Evolutionary conservation across 306 rosid species (phyloP), one percentile per base, ranked within the genome.

Genomic region (Gastrolobium villosum): DNA sequence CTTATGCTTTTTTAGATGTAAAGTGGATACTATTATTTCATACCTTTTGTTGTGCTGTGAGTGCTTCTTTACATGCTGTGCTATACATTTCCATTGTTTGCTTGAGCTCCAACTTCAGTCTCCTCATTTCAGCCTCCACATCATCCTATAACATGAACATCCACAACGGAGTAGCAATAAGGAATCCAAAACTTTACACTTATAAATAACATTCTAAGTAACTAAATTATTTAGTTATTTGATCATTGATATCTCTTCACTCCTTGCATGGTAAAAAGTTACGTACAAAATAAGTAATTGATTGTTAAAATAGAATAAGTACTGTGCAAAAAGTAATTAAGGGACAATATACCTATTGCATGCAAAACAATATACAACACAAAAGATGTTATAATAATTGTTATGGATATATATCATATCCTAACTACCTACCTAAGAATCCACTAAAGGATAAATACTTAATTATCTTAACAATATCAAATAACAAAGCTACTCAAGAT

Each of bases 31-130:
- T 10, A 45, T 46, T 60, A 43, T 55, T 57, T 28, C 44, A 7
- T 81, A 93, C 99, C 94, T 84, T 93, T 66, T 91, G 92, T 44
- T 93, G 88, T 13, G 99, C 99, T 6, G 91, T 70, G 39, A 93
- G 94, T 70, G 99, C 99, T 89, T 95, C 99, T 84, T 86, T 95
- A 81, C 99, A 93, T 10, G 98, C 99, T 3, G 91, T 89, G 56
- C 97, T 95, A 28, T 95, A 95, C 99, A 93, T 95, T 85, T 91
- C 99, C 89, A 95, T 95, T 49, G 98, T 95, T 72, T 95, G 99
- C 85, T 92, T 93, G 13, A 95, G 91, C 86, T 95, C 98, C 70
- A 93, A 86, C 88, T 87, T 95, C 15, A 95, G 76, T 86, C 96
- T 91, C 71, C 95, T 90, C 98, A 95, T 95, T 83, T 95, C 98